A percentile compares a stretch with the other conserved stretches of the same genome.
Conservation (phyloP, 2,329 filamentous ascomycete genomes). For the Aspergillus novoparasiticus region DNA sequence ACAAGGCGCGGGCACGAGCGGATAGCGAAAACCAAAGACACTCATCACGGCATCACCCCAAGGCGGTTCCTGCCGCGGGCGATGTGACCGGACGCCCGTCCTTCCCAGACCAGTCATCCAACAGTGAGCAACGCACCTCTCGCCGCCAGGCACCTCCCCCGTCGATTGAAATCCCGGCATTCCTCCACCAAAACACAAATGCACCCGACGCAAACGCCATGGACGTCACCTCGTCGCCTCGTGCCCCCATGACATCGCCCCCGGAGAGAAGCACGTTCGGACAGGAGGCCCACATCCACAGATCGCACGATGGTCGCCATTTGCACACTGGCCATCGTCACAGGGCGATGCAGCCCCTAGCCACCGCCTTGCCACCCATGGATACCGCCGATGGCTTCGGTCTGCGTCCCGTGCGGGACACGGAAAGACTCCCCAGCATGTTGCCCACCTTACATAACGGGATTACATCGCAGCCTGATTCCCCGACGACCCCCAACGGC, state of each 20-base stretch:
- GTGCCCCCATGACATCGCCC: constrained; percentile 69
- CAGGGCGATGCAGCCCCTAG: constrained; percentile 66
- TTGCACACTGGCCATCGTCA: constrained; percentile 52
- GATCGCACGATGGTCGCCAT: constrained; percentile 42
- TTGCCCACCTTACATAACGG: constrained; percentile 68
- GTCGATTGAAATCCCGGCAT: constrained; percentile 74
- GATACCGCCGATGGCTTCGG: constrained; percentile 72
- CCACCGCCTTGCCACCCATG: constrained; percentile 67
- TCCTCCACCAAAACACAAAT: constrained; percentile 53
- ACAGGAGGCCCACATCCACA: constrained; percentile 55
- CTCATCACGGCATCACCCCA: constrained; percentile 34
- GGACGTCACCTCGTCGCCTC: constrained; percentile 65
- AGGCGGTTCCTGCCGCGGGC: constrained; percentile 31
- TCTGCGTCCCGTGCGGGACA: constrained; percentile 75
- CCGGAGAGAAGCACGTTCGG: constrained; percentile 70
- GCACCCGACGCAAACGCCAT: constrained; percentile 54
- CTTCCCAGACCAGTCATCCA: constrained; percentile 54
- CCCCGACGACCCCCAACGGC: constrained; percentile 80
- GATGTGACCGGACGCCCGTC: constrained; percentile 35
- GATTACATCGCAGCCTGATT: constrained; percentile 84
- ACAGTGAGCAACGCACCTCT: constrained; percentile 60
- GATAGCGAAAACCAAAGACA: constrained; percentile 72
- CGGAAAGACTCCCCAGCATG: constrained; percentile 83
- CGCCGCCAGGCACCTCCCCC: constrained; percentile 82
- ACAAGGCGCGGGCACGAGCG: constrained; percentile 83